A percentile compares a stretch with the other conserved stretches of the same genome.
Evolutionary conservation across 148 eudicot genomes (phyloP).

Genomic region (Chenopodium berlandieri): DNA sequence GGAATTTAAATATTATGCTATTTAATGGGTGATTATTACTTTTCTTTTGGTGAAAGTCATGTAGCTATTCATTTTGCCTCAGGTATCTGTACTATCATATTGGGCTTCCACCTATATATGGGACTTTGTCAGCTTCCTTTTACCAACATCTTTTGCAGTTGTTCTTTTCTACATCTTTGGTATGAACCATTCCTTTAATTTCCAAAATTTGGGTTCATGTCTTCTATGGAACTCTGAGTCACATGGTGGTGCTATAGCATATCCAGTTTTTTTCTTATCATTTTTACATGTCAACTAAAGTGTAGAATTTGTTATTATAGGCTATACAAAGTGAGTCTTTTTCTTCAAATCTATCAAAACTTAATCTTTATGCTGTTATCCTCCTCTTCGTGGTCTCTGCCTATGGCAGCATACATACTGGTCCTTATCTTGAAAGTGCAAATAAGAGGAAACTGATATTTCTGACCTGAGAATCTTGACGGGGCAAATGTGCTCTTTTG

Average conservation of each 20-base stretch:
- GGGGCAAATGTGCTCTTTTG: too few species aligned
- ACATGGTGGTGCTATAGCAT: neutral
- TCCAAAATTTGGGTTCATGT: neutral
- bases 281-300: neutral
- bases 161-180: constrained; percentile 82
- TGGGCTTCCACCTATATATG: constrained; percentile 87
- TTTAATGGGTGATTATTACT: neutral
- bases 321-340: neutral
- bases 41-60: constrained; percentile 17
- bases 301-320: neutral
- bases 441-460: neutral
- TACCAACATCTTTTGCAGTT: constrained; percentile 84
- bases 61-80: constrained; percentile 17
- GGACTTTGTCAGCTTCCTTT: constrained; percentile 94
- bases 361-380: neutral
- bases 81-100: constrained; percentile 88
- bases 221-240: neutral
- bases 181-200: constrained; percentile 32
- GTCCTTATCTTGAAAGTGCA: neutral
- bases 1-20: neutral
- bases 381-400: neutral
- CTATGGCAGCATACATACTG: neutral
- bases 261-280: neutral
- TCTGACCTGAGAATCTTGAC: neutral
- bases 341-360: neutral